Percentiles rank a stretch among this genome's conserved stretches.
Conservation (phyloP, 352 stramenopile species). For the Pythium oligandrum region DNA sequence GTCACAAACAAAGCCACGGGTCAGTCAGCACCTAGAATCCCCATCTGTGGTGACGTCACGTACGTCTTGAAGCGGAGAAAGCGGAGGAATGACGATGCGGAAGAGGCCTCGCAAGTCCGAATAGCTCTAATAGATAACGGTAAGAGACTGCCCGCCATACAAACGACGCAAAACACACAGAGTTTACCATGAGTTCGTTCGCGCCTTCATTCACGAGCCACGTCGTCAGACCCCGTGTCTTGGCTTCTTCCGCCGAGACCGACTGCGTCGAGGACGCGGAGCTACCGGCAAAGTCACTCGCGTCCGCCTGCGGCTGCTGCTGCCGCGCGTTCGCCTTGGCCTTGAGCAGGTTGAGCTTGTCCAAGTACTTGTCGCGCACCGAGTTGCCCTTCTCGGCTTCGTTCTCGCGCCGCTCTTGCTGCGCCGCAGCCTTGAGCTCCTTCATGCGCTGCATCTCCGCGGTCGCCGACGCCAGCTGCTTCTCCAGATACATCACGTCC, state of each 20-base stretch:
- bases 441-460: constrained; percentile 27
- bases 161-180: no score
- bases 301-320: not conserved
- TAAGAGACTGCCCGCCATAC: not conserved
- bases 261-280: not conserved
- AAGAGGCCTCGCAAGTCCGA: constrained; percentile 49
- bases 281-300: constrained; percentile 8
- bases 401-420: constrained; percentile 18
- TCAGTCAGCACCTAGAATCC: no score
- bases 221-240: constrained; percentile 54
- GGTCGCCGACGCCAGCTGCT: constrained; percentile 41
- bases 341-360: constrained; percentile 68
- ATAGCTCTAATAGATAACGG: constrained; percentile 41
- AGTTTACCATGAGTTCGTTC: constrained; percentile 59
- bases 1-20: not conserved
- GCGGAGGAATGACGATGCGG: constrained; percentile 52
- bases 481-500: constrained; percentile 50
- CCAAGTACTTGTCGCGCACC: constrained; percentile 66
- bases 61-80: constrained; percentile 48
- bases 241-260: constrained; percentile 11
- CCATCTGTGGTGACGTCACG: not conserved
- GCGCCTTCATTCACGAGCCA: constrained; percentile 70
- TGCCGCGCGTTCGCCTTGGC: constrained; percentile 39
- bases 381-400: constrained; percentile 8
- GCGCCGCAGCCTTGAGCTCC: constrained; percentile 17